Conservation (phyloP, 192 early-diverging fungal species). For the Chytriomyces sp. region DNA sequence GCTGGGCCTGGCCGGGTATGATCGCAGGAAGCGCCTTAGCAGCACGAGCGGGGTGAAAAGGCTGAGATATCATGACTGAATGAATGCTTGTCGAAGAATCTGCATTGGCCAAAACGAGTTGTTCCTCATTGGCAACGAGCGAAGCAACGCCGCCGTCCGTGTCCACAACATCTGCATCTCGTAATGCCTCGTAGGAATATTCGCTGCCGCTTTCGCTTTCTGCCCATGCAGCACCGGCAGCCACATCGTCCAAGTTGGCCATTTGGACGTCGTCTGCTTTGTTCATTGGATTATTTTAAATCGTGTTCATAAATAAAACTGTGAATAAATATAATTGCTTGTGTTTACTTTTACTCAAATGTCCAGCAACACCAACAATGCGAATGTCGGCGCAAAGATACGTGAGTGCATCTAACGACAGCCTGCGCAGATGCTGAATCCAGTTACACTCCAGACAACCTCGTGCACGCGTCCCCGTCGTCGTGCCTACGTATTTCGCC, state of each 20-base stretch:
- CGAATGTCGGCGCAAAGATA: constrained; percentile 17
- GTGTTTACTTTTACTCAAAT: too few relatives aligned
- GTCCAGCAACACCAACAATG: not conserved
- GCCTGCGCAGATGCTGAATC: too few relatives aligned
- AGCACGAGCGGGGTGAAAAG: too few relatives aligned
- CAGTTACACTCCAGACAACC: constrained; percentile 39
- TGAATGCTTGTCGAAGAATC: too few relatives aligned
- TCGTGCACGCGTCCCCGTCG: constrained; percentile 51
- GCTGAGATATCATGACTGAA: too few relatives aligned
- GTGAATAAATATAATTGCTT: too few relatives aligned
- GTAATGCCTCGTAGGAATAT: not conserved
- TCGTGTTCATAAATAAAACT: too few relatives aligned
- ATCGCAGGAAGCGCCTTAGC: too few relatives aligned
- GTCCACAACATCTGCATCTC: not conserved
- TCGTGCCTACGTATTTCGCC: constrained; percentile 59
- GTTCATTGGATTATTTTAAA: not conserved
- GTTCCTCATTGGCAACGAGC: too few relatives aligned
- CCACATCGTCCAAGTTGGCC: constrained; percentile 26
- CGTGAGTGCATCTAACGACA: not conserved
- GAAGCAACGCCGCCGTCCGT: not conserved
- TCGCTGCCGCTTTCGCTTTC: not conserved
- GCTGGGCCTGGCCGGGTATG: too few relatives aligned
- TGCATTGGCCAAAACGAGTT: too few relatives aligned
- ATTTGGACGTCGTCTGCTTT: constrained; percentile 3
- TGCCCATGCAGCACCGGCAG: constrained; percentile 32